Evolutionary conservation across 768 basidiomycete genomes (phyloP), one percentile per base, ranked within the genome.

Genomic region (Tulasnella sp.): DNA sequence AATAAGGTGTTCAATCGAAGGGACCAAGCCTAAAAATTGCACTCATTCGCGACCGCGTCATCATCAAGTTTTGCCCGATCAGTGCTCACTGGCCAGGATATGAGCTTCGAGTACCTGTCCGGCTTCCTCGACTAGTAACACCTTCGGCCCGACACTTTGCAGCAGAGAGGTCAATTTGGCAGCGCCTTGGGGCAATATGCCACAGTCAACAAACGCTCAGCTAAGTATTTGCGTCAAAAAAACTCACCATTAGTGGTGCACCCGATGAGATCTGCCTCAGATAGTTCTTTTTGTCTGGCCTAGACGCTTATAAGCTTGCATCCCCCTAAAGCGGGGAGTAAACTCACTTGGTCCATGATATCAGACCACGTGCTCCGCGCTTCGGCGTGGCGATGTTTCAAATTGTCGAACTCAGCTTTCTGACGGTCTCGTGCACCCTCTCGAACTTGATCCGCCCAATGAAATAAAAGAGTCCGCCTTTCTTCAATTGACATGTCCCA

Each of bases 81-180:
- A 73, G n/a, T 79, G 48, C 78, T 84, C 75, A 42, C 80, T 83
- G 28, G 83, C 90, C 7, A 94, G 85, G 22, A 94, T 88, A 82
- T 95, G 94, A 1, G 94, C 92, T 85, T 95, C 94, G 40, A 95
- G 88, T 0, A 94, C 93, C 85, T 95, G 94, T 0, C 94, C 94
- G 0, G 94, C 94, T 84, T 95, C 94, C 84, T 95, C 93, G 0
- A 95, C 92, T 75, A 95, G 86, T 73, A 94, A 84, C 0, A 94
- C 89, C 46, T 88, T 88, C 0, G 93, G 93, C 8, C 84, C 86
- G 7, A 94, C 83, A 24, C 90, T 89, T 92, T 87, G 90, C 34
- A 94, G 84, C 3, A 94, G 86, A 0, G 88, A 87, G 0, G 89
- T 87, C 16, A 94, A 85, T 79, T 92, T 93, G 0, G 93, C 93